Percentiles rank a stretch among this genome's conserved stretches.
Conservation (phyloP, 116 monocot species). For the Cymodocea nodosa region DNA sequence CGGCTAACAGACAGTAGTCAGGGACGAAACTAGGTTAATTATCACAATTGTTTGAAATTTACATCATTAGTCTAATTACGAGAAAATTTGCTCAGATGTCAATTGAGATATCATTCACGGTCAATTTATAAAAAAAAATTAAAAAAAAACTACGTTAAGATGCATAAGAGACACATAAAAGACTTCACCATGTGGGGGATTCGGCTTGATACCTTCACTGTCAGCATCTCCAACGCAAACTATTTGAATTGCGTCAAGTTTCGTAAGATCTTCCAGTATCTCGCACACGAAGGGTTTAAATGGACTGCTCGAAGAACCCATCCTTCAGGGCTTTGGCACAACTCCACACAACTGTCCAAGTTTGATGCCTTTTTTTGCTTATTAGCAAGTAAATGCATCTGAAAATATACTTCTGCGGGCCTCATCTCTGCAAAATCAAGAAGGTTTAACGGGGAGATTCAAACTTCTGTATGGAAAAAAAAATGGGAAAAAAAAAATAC, state of each 20-base stretch:
- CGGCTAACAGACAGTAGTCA: too few relatives aligned
- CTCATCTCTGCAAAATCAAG: constrained; percentile 48
- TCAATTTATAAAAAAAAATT: too few relatives aligned
- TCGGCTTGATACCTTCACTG: too few relatives aligned
- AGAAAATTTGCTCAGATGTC: too few relatives aligned
- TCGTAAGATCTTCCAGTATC: constrained; percentile 76
- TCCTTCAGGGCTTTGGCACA: constrained; percentile 25
- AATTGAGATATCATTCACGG: too few relatives aligned
- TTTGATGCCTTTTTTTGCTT: constrained; percentile 15
- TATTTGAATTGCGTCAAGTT: not conserved
- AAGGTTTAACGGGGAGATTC: not conserved
- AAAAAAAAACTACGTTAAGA: too few relatives aligned
- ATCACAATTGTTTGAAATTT: too few relatives aligned
- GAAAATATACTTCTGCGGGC: constrained; percentile 87
- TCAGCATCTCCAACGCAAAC: too few relatives aligned
- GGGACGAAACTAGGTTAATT: too few relatives aligned
- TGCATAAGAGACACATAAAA: too few relatives aligned
- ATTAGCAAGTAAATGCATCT: constrained; percentile 77
- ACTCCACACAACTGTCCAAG: constrained; percentile 22
- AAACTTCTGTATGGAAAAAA: not conserved
- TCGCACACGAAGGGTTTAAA: constrained; percentile 69
- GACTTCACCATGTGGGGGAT: too few relatives aligned
- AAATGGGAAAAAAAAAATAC: not conserved
- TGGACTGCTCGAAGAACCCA: constrained; percentile 82
- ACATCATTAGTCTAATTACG: too few relatives aligned